phyloP scores from a whole-genome alignment of 106 monocot species.

The Apostasia ramifera region DNA sequence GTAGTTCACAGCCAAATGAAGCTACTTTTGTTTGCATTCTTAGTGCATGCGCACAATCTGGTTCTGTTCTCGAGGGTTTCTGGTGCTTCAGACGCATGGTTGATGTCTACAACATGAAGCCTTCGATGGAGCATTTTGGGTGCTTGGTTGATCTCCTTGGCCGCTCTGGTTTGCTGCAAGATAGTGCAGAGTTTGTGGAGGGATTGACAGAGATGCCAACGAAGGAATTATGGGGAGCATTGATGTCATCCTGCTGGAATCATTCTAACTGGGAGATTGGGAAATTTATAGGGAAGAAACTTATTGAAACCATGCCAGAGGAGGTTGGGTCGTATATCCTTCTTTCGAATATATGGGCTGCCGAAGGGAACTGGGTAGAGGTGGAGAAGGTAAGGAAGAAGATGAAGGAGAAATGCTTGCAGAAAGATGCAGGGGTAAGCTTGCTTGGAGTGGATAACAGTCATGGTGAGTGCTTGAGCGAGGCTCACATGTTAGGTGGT shows the following conservation, averaged over 20 bases:
- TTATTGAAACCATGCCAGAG: slow-evolving; percentile 41
- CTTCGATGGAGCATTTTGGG: slow-evolving; percentile 54
- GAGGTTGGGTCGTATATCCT: slow-evolving; percentile 52
- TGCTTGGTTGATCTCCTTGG: slow-evolving; percentile 71
- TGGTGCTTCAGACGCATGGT: slow-evolving; percentile 68
- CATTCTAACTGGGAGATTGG: slow-evolving; percentile 39
- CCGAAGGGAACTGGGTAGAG: slow-evolving; percentile 55
- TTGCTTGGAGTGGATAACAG: slow-evolving; percentile 2
- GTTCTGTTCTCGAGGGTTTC: slow-evolving; percentile 57
- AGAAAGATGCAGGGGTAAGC: slow-evolving; percentile 43
- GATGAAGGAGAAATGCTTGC: slow-evolving; percentile 49
- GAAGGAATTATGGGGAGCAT: slow-evolving; percentile 30
- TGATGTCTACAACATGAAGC: slow-evolving; percentile 33
- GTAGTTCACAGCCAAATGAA: slow-evolving; percentile 36
- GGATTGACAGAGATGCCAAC: slow-evolving; percentile 8
- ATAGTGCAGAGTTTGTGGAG: slow-evolving; percentile 26
- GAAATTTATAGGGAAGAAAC: slow-evolving; percentile 34
- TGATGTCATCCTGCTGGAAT: slow-evolving; percentile 40
- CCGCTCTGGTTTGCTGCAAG: slow-evolving; percentile 48
- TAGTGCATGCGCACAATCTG: slow-evolving; percentile 48
- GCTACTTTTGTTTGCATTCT: slow-evolving; percentile 57
- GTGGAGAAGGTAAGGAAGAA: slow-evolving; percentile 50
- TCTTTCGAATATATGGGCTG: slow-evolving; percentile 67
- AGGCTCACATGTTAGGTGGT: background rate
- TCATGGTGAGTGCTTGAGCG: background rate